Evolutionary conservation across 306 rosid genomes (phyloP), one percentile per base, ranked within the genome.

Genomic region (Pterocarpus macrocarpus): DNA sequence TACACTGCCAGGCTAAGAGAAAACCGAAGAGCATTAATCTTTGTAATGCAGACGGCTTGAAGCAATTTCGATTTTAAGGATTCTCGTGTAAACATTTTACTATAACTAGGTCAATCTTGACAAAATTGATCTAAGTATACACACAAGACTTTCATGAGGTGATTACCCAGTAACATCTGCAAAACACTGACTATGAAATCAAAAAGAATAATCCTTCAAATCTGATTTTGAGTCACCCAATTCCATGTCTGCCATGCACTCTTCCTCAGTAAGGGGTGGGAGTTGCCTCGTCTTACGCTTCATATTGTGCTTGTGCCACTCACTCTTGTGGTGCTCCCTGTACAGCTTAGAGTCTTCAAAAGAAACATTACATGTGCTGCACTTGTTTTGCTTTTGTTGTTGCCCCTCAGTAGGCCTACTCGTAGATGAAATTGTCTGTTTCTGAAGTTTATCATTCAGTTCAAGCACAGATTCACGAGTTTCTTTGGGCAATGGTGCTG

Each of bases 281-380:
- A 93, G 97, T 78, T 93, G 89, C 84, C 86, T 90, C 59, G 95
- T 89, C 76, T 91, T 91, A 73, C 99, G 97, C 84, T 73, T 91
- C 85, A 95, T 77, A 76, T 93, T 95, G 75, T 89, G 97, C 87
- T 90, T 95, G 86, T 95, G 99, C 99, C 97, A 95, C 38, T 93
- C 99, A 62, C 95, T 89, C 92, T 91, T 95, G 76, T 83, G 91
- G 82, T 95, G 99, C 81, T 95, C 97, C 81, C 99, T 88, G 53
- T 84, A 95, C 87, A 81, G 72, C 79, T 73, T 88, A 79, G 94
- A 33, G 73, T 93, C 97, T 17, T 89, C 93, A 35, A 88, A 85
- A 47, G 45, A 81, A 4, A 80, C 89, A 55, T 87, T 81, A 57
- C 99, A 95, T 0, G 94, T 93, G 81, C 59, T 87, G 87, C 99